Evolutionary conservation across 2,329 filamentous ascomycete species (phyloP).

Genomic region (Epichloe sp.): DNA sequence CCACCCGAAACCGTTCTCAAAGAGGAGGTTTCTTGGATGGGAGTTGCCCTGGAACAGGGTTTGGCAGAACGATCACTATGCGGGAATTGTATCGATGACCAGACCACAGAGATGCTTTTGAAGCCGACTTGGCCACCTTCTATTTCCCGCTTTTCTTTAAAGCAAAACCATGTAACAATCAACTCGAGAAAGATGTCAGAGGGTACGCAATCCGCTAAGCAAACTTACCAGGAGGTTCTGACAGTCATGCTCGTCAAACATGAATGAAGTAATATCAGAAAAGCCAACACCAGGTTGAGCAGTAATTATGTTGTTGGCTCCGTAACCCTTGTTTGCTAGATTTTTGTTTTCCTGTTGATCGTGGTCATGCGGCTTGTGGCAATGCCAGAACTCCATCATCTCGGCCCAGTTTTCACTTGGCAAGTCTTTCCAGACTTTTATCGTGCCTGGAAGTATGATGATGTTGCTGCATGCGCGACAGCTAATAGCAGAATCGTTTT

Average conservation of each 20-base stretch:
- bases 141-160: constrained; percentile 27
- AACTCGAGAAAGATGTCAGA: background rate
- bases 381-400: constrained; percentile 99
- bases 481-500: constrained; percentile 24
- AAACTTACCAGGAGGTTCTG: constrained; percentile 23
- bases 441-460: constrained; percentile 25
- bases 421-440: constrained; percentile 71
- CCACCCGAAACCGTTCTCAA: constrained; percentile 28
- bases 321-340: constrained; percentile 59
- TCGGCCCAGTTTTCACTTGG: constrained; percentile 97
- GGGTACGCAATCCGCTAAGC: no score
- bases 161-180: background rate
- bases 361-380: constrained; percentile 72
- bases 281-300: constrained; percentile 58
- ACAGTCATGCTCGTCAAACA: constrained; percentile 59
- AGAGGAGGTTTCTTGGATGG: constrained; percentile 24
- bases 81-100: constrained; percentile 59
- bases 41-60: constrained; percentile 13
- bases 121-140: constrained; percentile 48
- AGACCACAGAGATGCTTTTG: constrained; percentile 34
- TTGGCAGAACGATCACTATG: constrained; percentile 30
- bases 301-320: constrained; percentile 61
- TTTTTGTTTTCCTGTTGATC: constrained; percentile 30
- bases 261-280: constrained; percentile 66
- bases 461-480: constrained; percentile 27